phyloP scores from a whole-genome alignment of 2,329 filamentous ascomycete genomes.

The Aspergillus luchuensis region DNA sequence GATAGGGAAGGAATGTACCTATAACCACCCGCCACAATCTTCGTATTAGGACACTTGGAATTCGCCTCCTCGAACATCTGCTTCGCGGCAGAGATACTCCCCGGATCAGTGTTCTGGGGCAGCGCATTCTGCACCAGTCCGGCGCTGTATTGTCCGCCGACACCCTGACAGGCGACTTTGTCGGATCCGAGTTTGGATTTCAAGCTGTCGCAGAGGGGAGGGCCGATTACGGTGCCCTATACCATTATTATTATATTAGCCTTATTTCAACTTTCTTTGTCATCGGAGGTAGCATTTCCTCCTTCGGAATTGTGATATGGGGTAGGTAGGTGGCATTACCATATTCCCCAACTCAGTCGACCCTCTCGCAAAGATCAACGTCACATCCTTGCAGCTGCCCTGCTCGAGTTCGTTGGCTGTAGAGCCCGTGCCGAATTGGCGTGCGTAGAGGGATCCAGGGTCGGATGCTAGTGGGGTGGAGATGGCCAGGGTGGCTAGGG shows the following conservation, averaged over 20 bases:
- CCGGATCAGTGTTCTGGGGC: constrained; percentile 39
- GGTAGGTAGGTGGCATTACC: constrained; percentile 19
- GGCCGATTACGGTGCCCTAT: constrained; percentile 37
- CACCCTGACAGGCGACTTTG: constrained; percentile 46
- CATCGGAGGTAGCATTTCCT: no score
- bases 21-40: constrained; percentile 48
- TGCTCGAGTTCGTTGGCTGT: constrained; percentile 41
- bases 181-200: constrained; percentile 26
- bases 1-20: constrained; percentile 35
- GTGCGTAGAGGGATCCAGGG: constrained; percentile 6
- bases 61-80: constrained; percentile 45
- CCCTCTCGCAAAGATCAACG: constrained; percentile 47
- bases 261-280: no score
- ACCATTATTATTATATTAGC: not conserved
- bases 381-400: constrained; percentile 39
- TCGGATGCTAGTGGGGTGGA: constrained; percentile 16
- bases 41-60: constrained; percentile 48
- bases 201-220: constrained; percentile 31
- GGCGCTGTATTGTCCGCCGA: constrained; percentile 47
- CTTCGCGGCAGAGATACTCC: constrained; percentile 44
- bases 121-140: constrained; percentile 41
- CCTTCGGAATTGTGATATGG: no score
- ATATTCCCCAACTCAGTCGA: constrained; percentile 45
- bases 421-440: constrained; percentile 11
- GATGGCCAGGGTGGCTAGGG: constrained; percentile 18